These are phyloP conservation scores for Solanum clarkiae DNA, from an alignment of 257 asterid species.

Conservation along the genomic window DNA sequence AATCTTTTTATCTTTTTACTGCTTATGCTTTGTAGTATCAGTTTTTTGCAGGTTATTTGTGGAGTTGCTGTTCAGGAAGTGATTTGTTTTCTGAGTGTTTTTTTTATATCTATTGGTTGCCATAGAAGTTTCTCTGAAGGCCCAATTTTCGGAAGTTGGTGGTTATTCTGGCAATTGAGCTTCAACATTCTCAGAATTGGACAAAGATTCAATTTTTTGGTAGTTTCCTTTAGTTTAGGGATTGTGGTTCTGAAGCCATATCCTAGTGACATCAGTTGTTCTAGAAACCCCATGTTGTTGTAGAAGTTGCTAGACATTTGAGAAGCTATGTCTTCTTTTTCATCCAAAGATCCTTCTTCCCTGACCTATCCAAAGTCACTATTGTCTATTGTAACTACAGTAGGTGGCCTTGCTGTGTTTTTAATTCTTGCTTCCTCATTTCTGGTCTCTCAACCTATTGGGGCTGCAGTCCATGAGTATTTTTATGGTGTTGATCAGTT, in stretches of 20 bases:
- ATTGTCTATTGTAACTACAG: conserved; percentile 39
- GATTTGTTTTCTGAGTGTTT: background rate
- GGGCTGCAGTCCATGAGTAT: conserved; percentile 37
- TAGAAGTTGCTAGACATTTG: background rate
- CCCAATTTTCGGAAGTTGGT: background rate
- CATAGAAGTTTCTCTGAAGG: background rate
- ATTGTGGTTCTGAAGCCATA: background rate
- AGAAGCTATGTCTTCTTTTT: conserved; percentile 33
- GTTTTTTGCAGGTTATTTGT: background rate
- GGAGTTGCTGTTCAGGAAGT: background rate
- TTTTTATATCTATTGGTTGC: background rate
- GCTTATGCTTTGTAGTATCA: background rate
- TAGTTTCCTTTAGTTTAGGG: background rate
- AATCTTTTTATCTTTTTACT: background rate
- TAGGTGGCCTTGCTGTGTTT: conserved; percentile 60
- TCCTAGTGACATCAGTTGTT: background rate
- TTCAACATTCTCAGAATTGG: background rate
- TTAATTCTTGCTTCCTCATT: conserved; percentile 60
- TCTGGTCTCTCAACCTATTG: conserved; percentile 54
- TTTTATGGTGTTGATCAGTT: conserved; percentile 27
- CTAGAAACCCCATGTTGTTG: background rate
- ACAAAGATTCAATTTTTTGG: background rate
- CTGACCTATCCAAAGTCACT: conserved; percentile 49
- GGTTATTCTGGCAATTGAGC: background rate
- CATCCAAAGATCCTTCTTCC: conserved; percentile 34